Conservation (phyloP, 352 stramenopile species). For the Blastocystis sp. region DNA sequence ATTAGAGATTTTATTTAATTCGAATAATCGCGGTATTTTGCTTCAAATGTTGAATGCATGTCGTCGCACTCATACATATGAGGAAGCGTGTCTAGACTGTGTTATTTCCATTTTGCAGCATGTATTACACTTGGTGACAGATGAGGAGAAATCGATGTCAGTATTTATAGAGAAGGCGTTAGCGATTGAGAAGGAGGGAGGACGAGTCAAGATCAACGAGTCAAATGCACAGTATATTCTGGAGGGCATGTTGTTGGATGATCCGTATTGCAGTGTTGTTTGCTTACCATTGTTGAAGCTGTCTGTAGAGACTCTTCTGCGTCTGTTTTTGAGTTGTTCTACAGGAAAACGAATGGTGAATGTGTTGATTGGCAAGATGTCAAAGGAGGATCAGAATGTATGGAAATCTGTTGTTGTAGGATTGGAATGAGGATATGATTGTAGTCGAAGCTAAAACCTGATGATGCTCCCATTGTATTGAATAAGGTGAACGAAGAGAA, state of each 20-base stretch:
- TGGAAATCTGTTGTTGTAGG: conserved; percentile 22
- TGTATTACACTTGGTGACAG: neutral
- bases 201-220: conserved; percentile 36
- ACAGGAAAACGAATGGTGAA: conserved; percentile 3
- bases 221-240: neutral
- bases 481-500: conserved; percentile 35
- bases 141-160: neutral
- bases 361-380: conserved; percentile 8
- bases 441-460: conserved; percentile 34
- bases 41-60: conserved; percentile 47
- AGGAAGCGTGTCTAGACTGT: neutral
- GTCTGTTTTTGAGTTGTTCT: conserved; percentile 46
- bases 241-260: neutral
- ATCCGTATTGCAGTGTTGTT: neutral
- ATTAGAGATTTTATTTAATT: conserved; percentile 17
- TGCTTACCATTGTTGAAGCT: conserved; percentile 17
- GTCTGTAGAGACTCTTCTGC: conserved; percentile 2
- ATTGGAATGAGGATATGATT: neutral
- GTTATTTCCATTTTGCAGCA: conserved; percentile 13
- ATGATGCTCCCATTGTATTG: conserved; percentile 27
- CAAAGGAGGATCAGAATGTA: neutral
- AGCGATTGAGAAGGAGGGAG: conserved; percentile 23
- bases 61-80: neutral
- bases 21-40: conserved; percentile 21
- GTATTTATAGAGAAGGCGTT: conserved; percentile 11